Base-by-base conservation (phyloP, 352 stramenopile genomes). In the Stramenopiles sp. region DNA sequence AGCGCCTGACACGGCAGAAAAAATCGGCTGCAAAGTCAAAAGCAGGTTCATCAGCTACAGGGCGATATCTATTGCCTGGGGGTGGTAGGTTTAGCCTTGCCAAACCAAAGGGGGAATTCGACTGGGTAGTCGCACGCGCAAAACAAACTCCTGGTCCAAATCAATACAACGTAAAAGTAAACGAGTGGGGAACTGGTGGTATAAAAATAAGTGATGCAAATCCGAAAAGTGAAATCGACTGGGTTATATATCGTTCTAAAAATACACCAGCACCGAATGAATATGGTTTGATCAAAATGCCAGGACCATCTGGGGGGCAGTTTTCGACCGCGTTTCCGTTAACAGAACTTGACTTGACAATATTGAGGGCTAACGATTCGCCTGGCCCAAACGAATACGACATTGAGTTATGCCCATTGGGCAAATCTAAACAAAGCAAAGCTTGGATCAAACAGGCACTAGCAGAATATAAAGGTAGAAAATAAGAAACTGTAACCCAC, bases 121-220 rank as follows among this genome's bases (percentile, higher is more conserved):
- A 78, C 8, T 78, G 71, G 71, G 31, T 78, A 78, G 71, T 78
- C 30, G 4, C 30, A 31, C 71, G 71, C 14, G 30, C 71, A 14
- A 78, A 78, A 78, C 71, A 78, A 33, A 31, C 31, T 78, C 39
- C 39, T 55, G 39, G 39, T 14, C 39, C 39, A 55, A 55, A 55
- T 55, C 39, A 55, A 55, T 55, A 55, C 14, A 55, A 55, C 14
- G 39, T 55, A 14, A 55, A 55, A 55, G 39, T 55, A 55, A 55
- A 55, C 39, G 39, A 55, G 14, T 55, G 39, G 39, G 39, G 39
- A 55, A 55, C 39, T 55, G 39, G 39, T 55, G 39, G 39, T 55
- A 55, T 55, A 14, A 78, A 78, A 78, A 78, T 78, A 4, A 33
- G 30, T 33, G 71, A 78, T 33, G 71, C 71, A 33, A 78, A 78